A percentile compares a stretch with the other conserved stretches of the same genome.
Conservation (phyloP, 805 yeast species). For the Saturnispora kantuleensis region DNA sequence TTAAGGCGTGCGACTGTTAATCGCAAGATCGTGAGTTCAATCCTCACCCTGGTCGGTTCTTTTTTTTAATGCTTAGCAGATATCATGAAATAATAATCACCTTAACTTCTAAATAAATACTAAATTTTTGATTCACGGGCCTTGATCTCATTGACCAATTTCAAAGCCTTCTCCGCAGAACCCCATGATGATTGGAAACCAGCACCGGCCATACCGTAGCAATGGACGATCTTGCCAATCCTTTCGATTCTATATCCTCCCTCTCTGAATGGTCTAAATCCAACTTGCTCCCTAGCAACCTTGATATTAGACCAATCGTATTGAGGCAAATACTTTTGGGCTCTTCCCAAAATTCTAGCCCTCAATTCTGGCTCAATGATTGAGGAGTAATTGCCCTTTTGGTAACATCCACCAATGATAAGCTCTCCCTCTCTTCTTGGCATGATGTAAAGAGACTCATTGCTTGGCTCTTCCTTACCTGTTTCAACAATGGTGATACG, state of each 20-base stretch:
- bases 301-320: slow-evolving; percentile 32
- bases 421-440: slow-evolving; percentile 75
- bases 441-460: slow-evolving; percentile 48
- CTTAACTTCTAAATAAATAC: not conserved
- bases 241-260: slow-evolving; percentile 49
- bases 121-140: slow-evolving; percentile 3
- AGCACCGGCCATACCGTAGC: slow-evolving; percentile 39
- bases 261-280: slow-evolving; percentile 55
- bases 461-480: slow-evolving; percentile 26
- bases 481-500: slow-evolving; percentile 94
- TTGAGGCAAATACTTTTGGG: slow-evolving; percentile 32
- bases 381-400: slow-evolving; percentile 15
- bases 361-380: slow-evolving; percentile 35
- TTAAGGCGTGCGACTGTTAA: slow-evolving; percentile 56
- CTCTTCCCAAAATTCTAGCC: slow-evolving; percentile 37
- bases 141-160: slow-evolving; percentile 3
- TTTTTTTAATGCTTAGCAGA: not conserved
- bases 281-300: slow-evolving; percentile 44
- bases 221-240: slow-evolving; percentile 41
- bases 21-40: slow-evolving; percentile 57
- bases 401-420: slow-evolving; percentile 42
- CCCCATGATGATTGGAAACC: slow-evolving; percentile 49
- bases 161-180: slow-evolving; percentile 37
- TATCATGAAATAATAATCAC: not conserved
- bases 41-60: slow-evolving; percentile 45